These are phyloP conservation scores for Eutypella sp. DNA, from an alignment of 2,329 filamentous ascomycete species.

Conservation along the genomic window DNA sequence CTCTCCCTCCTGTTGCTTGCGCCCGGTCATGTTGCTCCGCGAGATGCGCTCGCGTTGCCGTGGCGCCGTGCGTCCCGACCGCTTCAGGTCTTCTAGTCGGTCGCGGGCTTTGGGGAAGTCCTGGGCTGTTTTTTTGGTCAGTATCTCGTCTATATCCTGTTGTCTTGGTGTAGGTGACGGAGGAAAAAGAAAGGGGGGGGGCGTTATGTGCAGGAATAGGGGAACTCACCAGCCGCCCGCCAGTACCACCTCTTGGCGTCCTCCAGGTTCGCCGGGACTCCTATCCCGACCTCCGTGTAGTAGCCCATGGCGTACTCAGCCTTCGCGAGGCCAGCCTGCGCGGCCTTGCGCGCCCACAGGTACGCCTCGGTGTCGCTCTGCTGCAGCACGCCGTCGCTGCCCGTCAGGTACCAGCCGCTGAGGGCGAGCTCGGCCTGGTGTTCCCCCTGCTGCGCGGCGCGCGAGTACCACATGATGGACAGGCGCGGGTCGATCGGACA, in stretches of 20 bases:
- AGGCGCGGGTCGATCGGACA: conserved; percentile 76
- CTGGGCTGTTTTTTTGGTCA: conserved; percentile 58
- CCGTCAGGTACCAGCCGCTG: conserved; percentile 92
- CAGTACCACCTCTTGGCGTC: conserved; percentile 99
- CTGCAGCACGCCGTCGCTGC: conserved; percentile 77
- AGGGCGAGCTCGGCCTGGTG: conserved; percentile 85
- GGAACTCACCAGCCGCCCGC: conserved; percentile 81
- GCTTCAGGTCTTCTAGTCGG: conserved; percentile 85
- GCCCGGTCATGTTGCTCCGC: conserved; percentile 63
- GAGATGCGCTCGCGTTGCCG: conserved; percentile 76
- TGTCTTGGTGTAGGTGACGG: not conserved
- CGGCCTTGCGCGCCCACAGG: conserved; percentile 92
- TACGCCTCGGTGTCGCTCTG: conserved; percentile 96
- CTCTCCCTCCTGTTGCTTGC: conserved; percentile 82
- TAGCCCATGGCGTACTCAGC: conserved; percentile 98
- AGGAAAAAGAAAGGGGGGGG: not conserved
- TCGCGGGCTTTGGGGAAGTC: conserved; percentile 92
- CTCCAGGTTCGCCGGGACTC: conserved; percentile 77
- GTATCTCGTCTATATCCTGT: no score
- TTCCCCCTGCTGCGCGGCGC: conserved; percentile 86
- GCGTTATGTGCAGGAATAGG: not conserved
- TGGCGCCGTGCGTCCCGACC: conserved; percentile 64
- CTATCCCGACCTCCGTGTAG: conserved; percentile 93
- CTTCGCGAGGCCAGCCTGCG: conserved; percentile 80
- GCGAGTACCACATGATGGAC: conserved; percentile 91